These are phyloP conservation scores for Davidsoniella australis DNA, from an alignment of 2,329 filamentous ascomycete genomes.

Conservation along the genomic window DNA sequence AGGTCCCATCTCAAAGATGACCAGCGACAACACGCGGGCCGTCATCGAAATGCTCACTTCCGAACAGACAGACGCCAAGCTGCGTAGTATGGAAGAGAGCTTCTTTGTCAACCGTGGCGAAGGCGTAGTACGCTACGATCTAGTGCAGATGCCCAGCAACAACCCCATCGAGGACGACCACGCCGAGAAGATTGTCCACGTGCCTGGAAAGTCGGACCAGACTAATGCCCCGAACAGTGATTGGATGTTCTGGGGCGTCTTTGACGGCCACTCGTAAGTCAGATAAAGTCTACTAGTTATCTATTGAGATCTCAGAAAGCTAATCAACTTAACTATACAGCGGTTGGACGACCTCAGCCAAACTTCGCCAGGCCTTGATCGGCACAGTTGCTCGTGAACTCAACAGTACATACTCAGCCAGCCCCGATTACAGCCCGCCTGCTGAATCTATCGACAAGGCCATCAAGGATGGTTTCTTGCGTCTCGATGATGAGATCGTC, in stretches of 20 bases:
- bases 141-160: conserved; percentile 89
- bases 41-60: conserved; percentile 93
- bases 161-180: conserved; percentile 98
- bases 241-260: conserved; percentile 99
- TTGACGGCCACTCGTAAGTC: conserved; percentile 82
- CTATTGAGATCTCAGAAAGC: conserved; percentile 38
- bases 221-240: conserved; percentile 45
- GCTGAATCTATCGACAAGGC: conserved; percentile 72
- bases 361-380: conserved; percentile 81
- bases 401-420: conserved; percentile 76
- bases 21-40: conserved; percentile 66
- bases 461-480: conserved; percentile 81
- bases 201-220: conserved; percentile 40
- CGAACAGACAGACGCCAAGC: conserved; percentile 79
- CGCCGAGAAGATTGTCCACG: conserved; percentile 91
- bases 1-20: conserved; percentile 73
- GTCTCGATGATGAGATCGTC: conserved; percentile 85
- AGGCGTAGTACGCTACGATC: conserved; percentile 85
- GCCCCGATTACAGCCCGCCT: conserved; percentile 43
- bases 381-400: conserved; percentile 84
- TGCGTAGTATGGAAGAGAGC: conserved; percentile 79
- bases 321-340: conserved; percentile 26
- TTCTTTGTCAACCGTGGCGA: conserved; percentile 77
- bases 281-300: conserved; percentile 25
- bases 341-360: conserved; percentile 96